Conservation (phyloP, 768 basidiomycete species). For the Dictyophora rubrovolvata region DNA sequence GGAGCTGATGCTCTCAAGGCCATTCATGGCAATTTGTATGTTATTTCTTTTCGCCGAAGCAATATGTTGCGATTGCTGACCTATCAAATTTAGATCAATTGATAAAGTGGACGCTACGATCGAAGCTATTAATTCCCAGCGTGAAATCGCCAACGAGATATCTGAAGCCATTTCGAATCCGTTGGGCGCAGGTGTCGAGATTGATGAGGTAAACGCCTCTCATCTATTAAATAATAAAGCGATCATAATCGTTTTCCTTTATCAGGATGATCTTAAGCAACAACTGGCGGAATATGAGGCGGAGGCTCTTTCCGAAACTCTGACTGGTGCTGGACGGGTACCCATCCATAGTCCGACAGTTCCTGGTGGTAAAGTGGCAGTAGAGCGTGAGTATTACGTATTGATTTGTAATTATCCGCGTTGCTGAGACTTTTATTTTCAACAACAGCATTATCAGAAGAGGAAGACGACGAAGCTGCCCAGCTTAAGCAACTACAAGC, state of each 20-base stretch:
- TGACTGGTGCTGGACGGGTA: constrained; percentile 80
- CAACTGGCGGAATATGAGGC: constrained; percentile 86
- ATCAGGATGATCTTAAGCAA: constrained; percentile 65
- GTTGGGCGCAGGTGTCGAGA: constrained; percentile 37
- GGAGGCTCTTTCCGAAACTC: constrained; percentile 73
- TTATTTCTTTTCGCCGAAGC: constrained; percentile 14
- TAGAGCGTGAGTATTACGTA: constrained; percentile 34
- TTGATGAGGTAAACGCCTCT: constrained; percentile 60
- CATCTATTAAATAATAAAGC: neutral
- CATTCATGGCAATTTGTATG: constrained; percentile 86
- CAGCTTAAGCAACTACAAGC: constrained; percentile 87
- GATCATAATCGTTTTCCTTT: constrained; percentile 1
- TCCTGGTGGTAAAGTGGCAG: constrained; percentile 28
- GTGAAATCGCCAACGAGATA: constrained; percentile 88
- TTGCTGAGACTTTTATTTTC: neutral
- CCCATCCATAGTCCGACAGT: constrained; percentile 76
- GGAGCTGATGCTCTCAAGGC: constrained; percentile 80
- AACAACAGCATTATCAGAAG: constrained; percentile 32
- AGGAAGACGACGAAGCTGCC: constrained; percentile 86
- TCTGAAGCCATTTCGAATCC: constrained; percentile 79
- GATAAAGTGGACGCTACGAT: constrained; percentile 88
- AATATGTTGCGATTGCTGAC: neutral
- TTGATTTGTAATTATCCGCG: constrained; percentile 2
- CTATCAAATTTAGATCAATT: constrained; percentile 44
- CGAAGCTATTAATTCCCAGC: constrained; percentile 79